Evolutionary conservation across 2,329 filamentous ascomycete genomes (phyloP).

Genomic region (Aspergillus sp.): DNA sequence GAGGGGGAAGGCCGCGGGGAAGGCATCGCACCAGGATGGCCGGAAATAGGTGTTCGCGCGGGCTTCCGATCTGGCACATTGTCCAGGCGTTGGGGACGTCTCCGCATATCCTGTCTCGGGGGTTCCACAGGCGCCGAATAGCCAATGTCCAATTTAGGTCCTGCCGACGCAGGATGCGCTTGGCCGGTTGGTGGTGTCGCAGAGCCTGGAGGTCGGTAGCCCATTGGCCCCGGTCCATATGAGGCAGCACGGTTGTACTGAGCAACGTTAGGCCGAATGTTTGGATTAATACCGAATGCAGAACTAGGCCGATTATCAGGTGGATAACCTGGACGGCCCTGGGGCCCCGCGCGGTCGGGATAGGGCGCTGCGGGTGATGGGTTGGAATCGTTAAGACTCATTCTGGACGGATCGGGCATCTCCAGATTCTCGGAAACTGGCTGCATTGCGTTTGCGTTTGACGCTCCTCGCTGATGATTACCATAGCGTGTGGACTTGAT

Average conservation of each 20-base stretch:
- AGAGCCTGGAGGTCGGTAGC: conserved; percentile 34
- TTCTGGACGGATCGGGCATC: conserved; percentile 50
- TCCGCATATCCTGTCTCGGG: conserved; percentile 27
- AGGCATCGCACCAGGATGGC: conserved; percentile 22
- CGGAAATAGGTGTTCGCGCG: conserved; percentile 30
- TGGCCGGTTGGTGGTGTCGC: conserved; percentile 33
- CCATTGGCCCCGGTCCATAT: conserved; percentile 33
- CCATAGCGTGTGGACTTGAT: conserved; percentile 77
- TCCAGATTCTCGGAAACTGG: conserved; percentile 44
- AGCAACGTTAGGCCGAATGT: conserved; percentile 43
- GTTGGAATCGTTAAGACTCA: conserved; percentile 36
- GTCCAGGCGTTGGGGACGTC: conserved; percentile 32
- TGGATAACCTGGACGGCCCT: conserved; percentile 33
- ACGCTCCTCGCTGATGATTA: conserved; percentile 51
- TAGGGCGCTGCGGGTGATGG: conserved; percentile 44
- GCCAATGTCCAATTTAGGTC: conserved; percentile 46
- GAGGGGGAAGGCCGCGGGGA: conserved; percentile 33
- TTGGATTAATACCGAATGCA: conserved; percentile 50
- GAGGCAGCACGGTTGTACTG: conserved; percentile 34
- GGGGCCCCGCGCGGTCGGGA: conserved; percentile 37
- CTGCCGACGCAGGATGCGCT: conserved; percentile 30
- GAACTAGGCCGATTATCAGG: conserved; percentile 45
- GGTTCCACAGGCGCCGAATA: conserved; percentile 48
- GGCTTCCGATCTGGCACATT: conserved; percentile 31
- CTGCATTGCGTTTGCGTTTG: conserved; percentile 35